Evolutionary conservation across 73 alveolate species (phyloP).

Genomic region (Effrenium voratum): DNA sequence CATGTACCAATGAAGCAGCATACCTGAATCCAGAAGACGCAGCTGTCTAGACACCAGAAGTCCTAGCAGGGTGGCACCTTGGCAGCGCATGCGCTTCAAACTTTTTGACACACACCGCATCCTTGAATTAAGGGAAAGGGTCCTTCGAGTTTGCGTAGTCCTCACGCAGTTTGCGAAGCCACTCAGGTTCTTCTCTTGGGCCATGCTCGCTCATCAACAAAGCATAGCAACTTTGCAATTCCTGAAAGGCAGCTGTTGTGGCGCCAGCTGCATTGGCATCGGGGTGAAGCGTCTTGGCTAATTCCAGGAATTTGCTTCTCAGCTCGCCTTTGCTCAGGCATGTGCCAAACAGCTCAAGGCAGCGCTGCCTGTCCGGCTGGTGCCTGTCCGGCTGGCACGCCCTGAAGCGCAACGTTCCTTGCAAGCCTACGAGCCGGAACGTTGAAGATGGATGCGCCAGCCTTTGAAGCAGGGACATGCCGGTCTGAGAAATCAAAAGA

Average conservation of each 20-base stretch:
- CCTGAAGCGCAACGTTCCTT: no score
- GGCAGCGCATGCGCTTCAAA: no score
- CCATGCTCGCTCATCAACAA: background rate
- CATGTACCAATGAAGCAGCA: no score
- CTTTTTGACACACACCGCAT: no score
- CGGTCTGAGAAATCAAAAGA: no score
- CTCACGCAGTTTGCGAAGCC: constrained; percentile 79
- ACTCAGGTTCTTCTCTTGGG: constrained; percentile 25
- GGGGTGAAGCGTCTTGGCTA: constrained; percentile 58
- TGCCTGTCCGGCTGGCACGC: background rate
- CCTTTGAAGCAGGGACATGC: no score
- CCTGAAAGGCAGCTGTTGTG: constrained; percentile 35
- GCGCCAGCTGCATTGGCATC: background rate
- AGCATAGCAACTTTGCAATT: constrained; percentile 28
- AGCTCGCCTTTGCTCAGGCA: background rate
- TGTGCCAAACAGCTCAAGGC: constrained; percentile 38
- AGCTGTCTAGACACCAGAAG: no score
- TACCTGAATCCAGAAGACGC: no score
- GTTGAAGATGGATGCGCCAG: no score
- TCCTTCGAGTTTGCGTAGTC: constrained; percentile 74
- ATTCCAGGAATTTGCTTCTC: constrained; percentile 24
- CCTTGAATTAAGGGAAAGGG: constrained; percentile 34
- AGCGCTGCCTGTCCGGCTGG: background rate
- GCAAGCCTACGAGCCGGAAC: no score
- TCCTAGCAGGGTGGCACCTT: no score